Evolutionary conservation across 495 filamentous ascomycete species (phyloP), one percentile per base, ranked within the genome.

Genomic region (Podospora didyma): DNA sequence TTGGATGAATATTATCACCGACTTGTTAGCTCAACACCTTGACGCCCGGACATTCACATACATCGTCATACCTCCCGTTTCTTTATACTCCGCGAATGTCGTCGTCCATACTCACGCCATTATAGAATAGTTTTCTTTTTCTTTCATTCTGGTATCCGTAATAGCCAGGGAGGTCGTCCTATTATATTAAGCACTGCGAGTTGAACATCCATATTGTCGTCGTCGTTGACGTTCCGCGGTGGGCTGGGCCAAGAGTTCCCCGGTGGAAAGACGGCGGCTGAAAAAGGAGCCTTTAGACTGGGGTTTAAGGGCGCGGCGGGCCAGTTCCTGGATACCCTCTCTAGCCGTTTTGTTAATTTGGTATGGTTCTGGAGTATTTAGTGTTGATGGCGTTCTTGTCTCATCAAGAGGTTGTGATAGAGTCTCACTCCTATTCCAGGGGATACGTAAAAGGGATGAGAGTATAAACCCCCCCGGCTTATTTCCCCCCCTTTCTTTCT

Each of bases 201-300:
- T 88, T 87, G 62, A 88, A 82, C 12, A 72, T 75, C 74, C 82
- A 75, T 20, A 80, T 62, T n/a, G n/a, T n/a, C n/a, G 66, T 86
- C 82, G 61, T 86, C 83, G 54, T 85, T 85, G 31, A 84, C 76
- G 20, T 60, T 57, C 41, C 68, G 59, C 31, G 66, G 65, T 12
- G 62, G n/a, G 53, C 62, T 73, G 75, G 24, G 63, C 60, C 50
- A 69, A 64, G 20, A 79, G 49, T 7, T 74, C 51, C 57, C 77
- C 71, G 49, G 75, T 66, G 58, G 79, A 77, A 19, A 59, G 53
- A 19, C 64, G 57, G 10, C 77, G 68, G 58, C 60, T 31, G 62
- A 77, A 75, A 63, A 76, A 79, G 23, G 66, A 47, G 2, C 69
- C 45, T 4, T 57, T 53, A 58, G 77, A 76, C 7, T n/a, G n/a